Evolutionary conservation across 306 rosid species (phyloP).

Genomic region (Luffa aegyptiaca): DNA sequence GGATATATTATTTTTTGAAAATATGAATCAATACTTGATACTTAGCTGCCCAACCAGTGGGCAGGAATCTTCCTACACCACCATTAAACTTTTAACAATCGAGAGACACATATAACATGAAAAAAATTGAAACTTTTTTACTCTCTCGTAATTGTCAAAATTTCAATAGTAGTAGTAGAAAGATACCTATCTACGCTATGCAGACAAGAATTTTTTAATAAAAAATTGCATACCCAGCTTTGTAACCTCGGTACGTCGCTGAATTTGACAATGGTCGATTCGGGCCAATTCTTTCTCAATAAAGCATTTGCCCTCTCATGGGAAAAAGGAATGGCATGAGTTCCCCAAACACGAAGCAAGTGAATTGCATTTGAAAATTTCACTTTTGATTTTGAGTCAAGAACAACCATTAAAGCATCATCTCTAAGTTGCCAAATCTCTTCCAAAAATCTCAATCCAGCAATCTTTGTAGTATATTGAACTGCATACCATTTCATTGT

Average conservation of each 20-base stretch:
- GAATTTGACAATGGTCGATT: background rate
- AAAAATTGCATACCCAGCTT: conserved; percentile 17
- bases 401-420: conserved; percentile 25
- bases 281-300: conserved; percentile 4
- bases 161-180: too few relatives aligned
- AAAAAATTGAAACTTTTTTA: too few relatives aligned
- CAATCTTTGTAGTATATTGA: conserved; percentile 14
- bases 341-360: conserved; percentile 38
- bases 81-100: too few relatives aligned
- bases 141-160: too few relatives aligned
- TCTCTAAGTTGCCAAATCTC: conserved; percentile 45
- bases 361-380: conserved; percentile 34
- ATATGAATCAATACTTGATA: too few relatives aligned
- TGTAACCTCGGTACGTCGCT: conserved; percentile 8
- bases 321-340: conserved; percentile 33
- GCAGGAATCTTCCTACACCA: too few relatives aligned
- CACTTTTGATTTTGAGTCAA: conserved; percentile 34
- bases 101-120: too few relatives aligned
- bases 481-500: conserved; percentile 50
- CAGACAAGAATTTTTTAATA: too few relatives aligned
- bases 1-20: too few relatives aligned
- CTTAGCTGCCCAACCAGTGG: too few relatives aligned
- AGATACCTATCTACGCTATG: too few relatives aligned
- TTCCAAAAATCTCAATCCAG: conserved; percentile 32
- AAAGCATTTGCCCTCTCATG: background rate